phyloP scores from a whole-genome alignment of 2,329 filamentous ascomycete genomes.

The Cordyceps cicadae region DNA sequence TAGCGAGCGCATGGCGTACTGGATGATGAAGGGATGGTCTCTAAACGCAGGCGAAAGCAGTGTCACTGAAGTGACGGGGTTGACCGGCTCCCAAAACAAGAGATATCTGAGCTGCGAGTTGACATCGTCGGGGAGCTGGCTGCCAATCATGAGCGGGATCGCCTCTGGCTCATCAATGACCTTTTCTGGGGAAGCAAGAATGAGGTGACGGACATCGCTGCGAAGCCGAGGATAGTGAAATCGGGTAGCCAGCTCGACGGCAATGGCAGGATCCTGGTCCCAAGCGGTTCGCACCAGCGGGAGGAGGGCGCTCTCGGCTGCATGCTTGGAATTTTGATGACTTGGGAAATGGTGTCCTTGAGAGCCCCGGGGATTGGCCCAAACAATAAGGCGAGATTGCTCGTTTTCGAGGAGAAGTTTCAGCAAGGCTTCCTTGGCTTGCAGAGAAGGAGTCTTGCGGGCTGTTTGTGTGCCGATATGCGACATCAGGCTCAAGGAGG shows the following conservation, averaged over 20 bases:
- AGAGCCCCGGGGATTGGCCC: slow-evolving; percentile 73
- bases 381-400: slow-evolving; percentile 73
- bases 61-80: slow-evolving; percentile 85
- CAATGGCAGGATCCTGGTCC: slow-evolving; percentile 74
- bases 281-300: slow-evolving; percentile 75
- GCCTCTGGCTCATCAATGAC: slow-evolving; percentile 75
- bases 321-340: slow-evolving; percentile 32
- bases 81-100: slow-evolving; percentile 85
- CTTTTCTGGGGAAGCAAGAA: slow-evolving; percentile 77
- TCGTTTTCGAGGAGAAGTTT: slow-evolving; percentile 76
- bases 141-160: slow-evolving; percentile 71
- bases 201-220: slow-evolving; percentile 67
- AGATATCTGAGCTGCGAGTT: slow-evolving; percentile 80
- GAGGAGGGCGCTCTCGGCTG: slow-evolving; percentile 40
- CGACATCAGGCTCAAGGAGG: slow-evolving; percentile 55
- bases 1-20: slow-evolving; percentile 92
- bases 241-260: slow-evolving; percentile 73
- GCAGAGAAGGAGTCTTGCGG: slow-evolving; percentile 56
- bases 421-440: slow-evolving; percentile 76
- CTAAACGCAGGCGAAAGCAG: slow-evolving; percentile 87
- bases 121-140: slow-evolving; percentile 68
- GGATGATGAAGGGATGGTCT: slow-evolving; percentile 86
- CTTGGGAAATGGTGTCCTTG: slow-evolving; percentile 31
- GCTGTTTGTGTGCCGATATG: slow-evolving; percentile 46
- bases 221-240: slow-evolving; percentile 69